Conservation (phyloP, 2,329 filamentous ascomycete genomes). For the Daldinia sp. region DNA sequence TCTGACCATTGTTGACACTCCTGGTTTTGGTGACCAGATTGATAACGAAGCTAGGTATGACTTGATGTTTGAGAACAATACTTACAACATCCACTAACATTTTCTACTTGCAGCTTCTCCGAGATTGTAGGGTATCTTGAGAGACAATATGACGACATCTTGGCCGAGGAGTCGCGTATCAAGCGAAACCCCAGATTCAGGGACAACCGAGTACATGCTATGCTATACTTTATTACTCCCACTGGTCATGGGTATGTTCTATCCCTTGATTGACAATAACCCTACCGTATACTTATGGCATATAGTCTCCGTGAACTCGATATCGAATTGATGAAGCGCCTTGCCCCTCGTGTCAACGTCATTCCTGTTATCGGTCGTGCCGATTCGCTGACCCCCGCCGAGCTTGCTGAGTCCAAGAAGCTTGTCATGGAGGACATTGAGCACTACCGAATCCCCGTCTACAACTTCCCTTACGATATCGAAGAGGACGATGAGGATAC, state of each 20-base stretch:
- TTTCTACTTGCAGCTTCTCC: constrained; percentile 72
- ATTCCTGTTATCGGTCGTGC: constrained; percentile 99
- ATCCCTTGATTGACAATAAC: background rate
- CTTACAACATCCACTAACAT: constrained; percentile 12
- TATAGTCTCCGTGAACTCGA: constrained; percentile 93
- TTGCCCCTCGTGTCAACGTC: constrained; percentile 97
- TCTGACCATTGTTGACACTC: constrained; percentile 97
- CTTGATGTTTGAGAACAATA: background rate
- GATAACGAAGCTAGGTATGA: constrained; percentile 95
- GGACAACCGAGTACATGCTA: constrained; percentile 97
- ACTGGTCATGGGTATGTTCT: constrained; percentile 85
- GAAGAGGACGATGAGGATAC: constrained; percentile 99
- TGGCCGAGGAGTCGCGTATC: constrained; percentile 99
- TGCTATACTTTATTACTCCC: constrained; percentile 99
- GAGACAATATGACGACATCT: constrained; percentile 99
- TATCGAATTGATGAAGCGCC: constrained; percentile 99
- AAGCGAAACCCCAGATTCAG: constrained; percentile 99
- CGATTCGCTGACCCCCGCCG: constrained; percentile 93
- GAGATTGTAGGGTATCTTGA: constrained; percentile 99
- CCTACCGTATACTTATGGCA: constrained; percentile 30
- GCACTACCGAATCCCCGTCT: constrained; percentile 98
- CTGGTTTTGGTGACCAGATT: constrained; percentile 97
- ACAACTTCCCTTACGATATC: constrained; percentile 99
- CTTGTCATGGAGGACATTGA: constrained; percentile 99
- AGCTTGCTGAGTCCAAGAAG: constrained; percentile 99